Evolutionary conservation across 1,139 yeast species (phyloP), one percentile per base, ranked within the genome.

Genomic region (Lodderomyces metapsilosis): DNA sequence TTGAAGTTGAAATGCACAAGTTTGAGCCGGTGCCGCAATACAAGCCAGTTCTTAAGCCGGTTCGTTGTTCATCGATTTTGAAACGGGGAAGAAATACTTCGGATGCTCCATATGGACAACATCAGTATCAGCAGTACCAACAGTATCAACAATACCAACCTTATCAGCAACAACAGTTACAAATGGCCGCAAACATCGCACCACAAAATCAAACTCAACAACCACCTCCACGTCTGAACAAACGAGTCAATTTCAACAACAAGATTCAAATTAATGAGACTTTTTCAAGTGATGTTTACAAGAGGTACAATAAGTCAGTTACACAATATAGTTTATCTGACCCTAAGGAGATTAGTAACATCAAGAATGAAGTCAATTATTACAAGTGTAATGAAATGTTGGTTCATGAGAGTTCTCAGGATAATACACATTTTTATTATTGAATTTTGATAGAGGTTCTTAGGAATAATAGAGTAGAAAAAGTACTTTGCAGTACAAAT

Each of bases 321-420:
- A 76, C 81, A 18, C 80, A 77, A 48, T 66, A 71, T 48, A 65
- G 76, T 11, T 66, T 77, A 41, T 64, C 71, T 10, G 78, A 76
- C 45, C 45, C 50, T 4, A 71, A 75, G 5, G 73, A 73, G 49
- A 71, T 78, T 41, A 65, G 65, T 46, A 66, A 63, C 43, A 75
- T 78, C 47, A 70, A 79, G 51, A 65, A 64, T 34, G 82, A 78
- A 53, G 60, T 78, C 54, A 78, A 78, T 50, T 55, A 61, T 15
- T 76, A 62, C 58, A 78, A 78, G 55, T 71, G 76, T 52, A 65
- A 71, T 43, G 81, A 74, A 50, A 78, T 78, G 84, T 62, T 68
- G 50, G 80, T 78, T 23, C 81, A 78, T 53, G 80, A 75, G 47
- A 57, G 59, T 39, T 73, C 80, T 11, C 76, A 69, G 50, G 59